These are phyloP conservation scores for Paxillus rubicundulus DNA, from an alignment of 768 basidiomycete species.

Conservation along the genomic window DNA sequence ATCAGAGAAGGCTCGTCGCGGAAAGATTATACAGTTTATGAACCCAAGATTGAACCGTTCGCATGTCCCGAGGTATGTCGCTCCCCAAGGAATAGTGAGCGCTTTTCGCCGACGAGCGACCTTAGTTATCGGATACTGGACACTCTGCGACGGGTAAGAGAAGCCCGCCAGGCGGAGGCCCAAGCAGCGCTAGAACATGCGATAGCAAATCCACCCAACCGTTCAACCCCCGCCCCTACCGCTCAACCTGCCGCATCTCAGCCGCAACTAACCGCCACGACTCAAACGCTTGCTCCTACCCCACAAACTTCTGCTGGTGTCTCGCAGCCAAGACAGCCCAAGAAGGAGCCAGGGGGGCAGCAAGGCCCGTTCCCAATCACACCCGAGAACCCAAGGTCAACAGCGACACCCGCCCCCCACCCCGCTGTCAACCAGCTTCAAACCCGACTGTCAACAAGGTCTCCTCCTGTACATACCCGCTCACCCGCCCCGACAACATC, in stretches of 20 bases:
- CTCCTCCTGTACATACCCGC: slow-evolving; percentile 28
- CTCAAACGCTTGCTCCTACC: slow-evolving; percentile 24
- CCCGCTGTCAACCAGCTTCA: slow-evolving; percentile 34
- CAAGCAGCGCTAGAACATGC: slow-evolving; percentile 23
- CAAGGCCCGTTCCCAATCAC: slow-evolving; percentile 26
- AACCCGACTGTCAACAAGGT: slow-evolving; percentile 25
- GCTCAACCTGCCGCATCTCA: slow-evolving; percentile 35
- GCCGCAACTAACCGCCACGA: slow-evolving; percentile 33
- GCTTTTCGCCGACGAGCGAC: slow-evolving; percentile 2
- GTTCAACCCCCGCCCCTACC: slow-evolving; percentile 26
- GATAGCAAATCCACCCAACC: slow-evolving; percentile 31
- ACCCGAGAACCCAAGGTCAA: slow-evolving; percentile 29
- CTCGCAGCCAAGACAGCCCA: slow-evolving; percentile 24
- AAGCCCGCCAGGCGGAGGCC: slow-evolving; percentile 25
- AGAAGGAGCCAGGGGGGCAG: slow-evolving; percentile 27
- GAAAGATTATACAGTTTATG: slow-evolving; percentile 80
- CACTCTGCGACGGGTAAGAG: slow-evolving; percentile 34
- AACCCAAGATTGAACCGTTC: slow-evolving; percentile 52
- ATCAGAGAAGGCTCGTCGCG: slow-evolving; percentile 65
- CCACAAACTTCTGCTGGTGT: slow-evolving; percentile 29
- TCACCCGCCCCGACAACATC: slow-evolving; percentile 21
- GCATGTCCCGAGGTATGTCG: slow-evolving; percentile 47
- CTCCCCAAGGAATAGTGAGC: not conserved
- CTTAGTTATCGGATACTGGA: slow-evolving; percentile 61
- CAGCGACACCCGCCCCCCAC: slow-evolving; percentile 32